Evolutionary conservation across 2,329 filamentous ascomycete species (phyloP).

Genomic region (Paecilomyces niveus): DNA sequence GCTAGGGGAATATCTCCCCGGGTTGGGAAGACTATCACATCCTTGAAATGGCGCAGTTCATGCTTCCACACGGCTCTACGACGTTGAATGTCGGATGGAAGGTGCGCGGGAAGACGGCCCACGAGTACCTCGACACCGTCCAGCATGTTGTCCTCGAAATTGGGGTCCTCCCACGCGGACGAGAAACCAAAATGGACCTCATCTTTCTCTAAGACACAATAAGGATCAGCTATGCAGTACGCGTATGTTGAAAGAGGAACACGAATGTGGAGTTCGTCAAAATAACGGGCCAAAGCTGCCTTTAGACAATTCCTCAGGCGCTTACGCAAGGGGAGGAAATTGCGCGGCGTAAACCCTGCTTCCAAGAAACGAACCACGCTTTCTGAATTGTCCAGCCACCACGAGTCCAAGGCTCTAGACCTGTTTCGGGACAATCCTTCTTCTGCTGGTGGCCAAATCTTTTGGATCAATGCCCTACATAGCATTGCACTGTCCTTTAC

Average conservation of each 20-base stretch:
- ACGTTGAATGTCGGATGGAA: slow-evolving; percentile 55
- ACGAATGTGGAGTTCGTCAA: slow-evolving; percentile 42
- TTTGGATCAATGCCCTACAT: slow-evolving; percentile 30
- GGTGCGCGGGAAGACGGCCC: slow-evolving; percentile 50
- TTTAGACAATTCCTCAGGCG: slow-evolving; percentile 33
- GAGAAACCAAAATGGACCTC: slow-evolving; percentile 53
- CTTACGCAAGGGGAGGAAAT: slow-evolving; percentile 34
- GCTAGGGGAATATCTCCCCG: slow-evolving; percentile 48
- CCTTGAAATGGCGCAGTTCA: slow-evolving; percentile 47
- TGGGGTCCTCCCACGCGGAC: slow-evolving; percentile 31
- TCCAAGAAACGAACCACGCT: slow-evolving; percentile 32
- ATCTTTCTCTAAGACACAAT: slow-evolving; percentile 43
- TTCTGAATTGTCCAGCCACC: slow-evolving; percentile 26
- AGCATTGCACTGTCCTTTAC: slow-evolving; percentile 21
- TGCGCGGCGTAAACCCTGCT: slow-evolving; percentile 41
- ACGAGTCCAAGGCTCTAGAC: slow-evolving; percentile 25
- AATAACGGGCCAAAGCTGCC: slow-evolving; percentile 33
- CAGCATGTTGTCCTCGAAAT: slow-evolving; percentile 38
- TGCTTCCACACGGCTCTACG: slow-evolving; percentile 41
- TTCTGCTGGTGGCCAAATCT: slow-evolving; percentile 20
- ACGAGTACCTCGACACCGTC: slow-evolving; percentile 48
- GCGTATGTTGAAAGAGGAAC: slow-evolving; percentile 47
- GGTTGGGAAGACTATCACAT: slow-evolving; percentile 53
- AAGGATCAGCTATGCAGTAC: slow-evolving; percentile 52
- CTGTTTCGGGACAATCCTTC: slow-evolving; percentile 15